These are phyloP conservation scores for Geranium brycei DNA, from an alignment of 345 rosid genomes.

Conservation along the genomic window DNA sequence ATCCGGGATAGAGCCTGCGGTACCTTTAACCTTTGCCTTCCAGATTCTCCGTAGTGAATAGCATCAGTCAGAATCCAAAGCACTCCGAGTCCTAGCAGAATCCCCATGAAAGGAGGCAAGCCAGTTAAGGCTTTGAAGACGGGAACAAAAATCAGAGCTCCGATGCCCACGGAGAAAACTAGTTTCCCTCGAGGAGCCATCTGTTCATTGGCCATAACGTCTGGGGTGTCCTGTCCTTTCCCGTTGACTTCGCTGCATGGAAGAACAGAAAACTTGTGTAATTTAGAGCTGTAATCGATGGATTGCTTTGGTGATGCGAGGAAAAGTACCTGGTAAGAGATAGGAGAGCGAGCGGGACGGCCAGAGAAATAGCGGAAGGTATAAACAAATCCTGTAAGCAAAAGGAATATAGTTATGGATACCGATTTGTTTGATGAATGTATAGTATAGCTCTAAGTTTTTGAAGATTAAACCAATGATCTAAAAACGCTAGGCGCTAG, in stretches of 20 bases:
- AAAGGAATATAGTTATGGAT: slow-evolving; percentile 1
- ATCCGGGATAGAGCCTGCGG: slow-evolving; percentile 91
- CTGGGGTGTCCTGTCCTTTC: slow-evolving; percentile 46
- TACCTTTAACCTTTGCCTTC: slow-evolving; percentile 75
- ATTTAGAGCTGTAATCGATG: slow-evolving; percentile 3
- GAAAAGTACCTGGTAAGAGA: slow-evolving; percentile 66
- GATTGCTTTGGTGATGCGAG: slow-evolving; percentile 13
- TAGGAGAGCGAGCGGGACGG: slow-evolving; percentile 75
- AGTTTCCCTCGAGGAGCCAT: slow-evolving; percentile 91
- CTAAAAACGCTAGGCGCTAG: no score
- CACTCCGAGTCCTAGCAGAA: slow-evolving; percentile 89
- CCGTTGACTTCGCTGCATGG: slow-evolving; percentile 72
- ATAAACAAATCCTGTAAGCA: slow-evolving; percentile 47
- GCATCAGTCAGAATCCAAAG: slow-evolving; percentile 96
- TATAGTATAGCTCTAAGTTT: no score
- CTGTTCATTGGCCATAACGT: slow-evolving; percentile 69
- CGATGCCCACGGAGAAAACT: slow-evolving; percentile 72
- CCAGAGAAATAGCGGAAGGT: slow-evolving; percentile 72
- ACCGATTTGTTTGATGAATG: not conserved
- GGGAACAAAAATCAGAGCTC: slow-evolving; percentile 85
- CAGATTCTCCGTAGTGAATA: slow-evolving; percentile 89
- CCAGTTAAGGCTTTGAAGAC: slow-evolving; percentile 87
- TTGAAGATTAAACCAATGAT: no score
- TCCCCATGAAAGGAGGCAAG: slow-evolving; percentile 93
- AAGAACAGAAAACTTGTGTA: slow-evolving; percentile 11